Evolutionary conservation across 2,329 filamentous ascomycete genomes (phyloP), one percentile per base, ranked within the genome.

Genomic region (Neonectria faginata): DNA sequence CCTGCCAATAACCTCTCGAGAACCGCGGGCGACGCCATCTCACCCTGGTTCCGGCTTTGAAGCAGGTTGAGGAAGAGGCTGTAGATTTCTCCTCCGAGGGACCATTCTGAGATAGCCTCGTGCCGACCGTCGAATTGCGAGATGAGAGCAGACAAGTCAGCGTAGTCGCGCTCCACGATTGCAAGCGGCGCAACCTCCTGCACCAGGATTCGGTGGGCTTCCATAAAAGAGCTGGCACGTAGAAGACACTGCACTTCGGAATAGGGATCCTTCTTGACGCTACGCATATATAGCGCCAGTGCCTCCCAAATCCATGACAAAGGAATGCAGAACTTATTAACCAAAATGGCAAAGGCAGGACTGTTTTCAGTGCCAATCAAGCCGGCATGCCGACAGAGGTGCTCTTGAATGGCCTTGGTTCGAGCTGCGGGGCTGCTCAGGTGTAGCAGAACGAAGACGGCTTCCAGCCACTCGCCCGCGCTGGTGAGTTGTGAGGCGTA

Each of bases 141-240:
- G 41, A 98, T 85, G 42, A 97, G 83, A 33, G 85, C 82, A 44
- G 88, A 86, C 1, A 98, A 82, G 2, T 85, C 85, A 20, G 86
- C 85, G 73, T 93, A 95, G 76, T 97, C 91, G 47, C 91, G 89
- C 74, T 93, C 91, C 65, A 99, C 91, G 67, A 99, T 87, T 11
- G 93, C 89, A 29, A 86, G 84, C 0, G 96, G 96, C 0, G 92
- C 96, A 31, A 98, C 94, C 68, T 91, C 86, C 67, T 88, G 88
- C 65, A 91, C 88, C 58, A 99, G 90, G 1, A 95, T 92, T 29
- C 89, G 87, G 79, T 98, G 96, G 0, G 96, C 96, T 76, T 96
- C 92, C 31, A 88, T 84, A 78, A 89, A 92, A 45, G 92, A 89
- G 42, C 87, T 86, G 2, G 94, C 95, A 53, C 89, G 88, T 64